Evolutionary conservation across 208 protist species (phyloP), one percentile per base, ranked within the genome.

Genomic region (Zelonia costaricensis): DNA sequence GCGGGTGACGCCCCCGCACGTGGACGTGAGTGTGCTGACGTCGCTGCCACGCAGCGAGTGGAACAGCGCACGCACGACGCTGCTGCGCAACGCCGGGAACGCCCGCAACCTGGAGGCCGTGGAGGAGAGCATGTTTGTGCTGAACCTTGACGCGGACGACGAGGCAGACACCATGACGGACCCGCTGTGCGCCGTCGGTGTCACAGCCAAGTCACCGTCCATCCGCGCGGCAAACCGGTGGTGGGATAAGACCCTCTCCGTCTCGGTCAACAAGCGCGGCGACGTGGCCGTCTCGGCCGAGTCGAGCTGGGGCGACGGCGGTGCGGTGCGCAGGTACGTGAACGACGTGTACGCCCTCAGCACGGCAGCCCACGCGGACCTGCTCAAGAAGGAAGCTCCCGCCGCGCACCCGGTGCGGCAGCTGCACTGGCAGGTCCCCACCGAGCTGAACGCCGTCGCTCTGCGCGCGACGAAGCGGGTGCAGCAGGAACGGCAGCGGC

Each of bases 171-270:
- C 44, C n/a, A 49, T 61, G 23, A 33, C 63, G 27, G 77, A 69
- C 46, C 73, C 78, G 27, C 71, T 76, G 33, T 76, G 74, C 28
- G 73, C 68, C 5, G 70, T 62, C 16, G 69, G 66, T 0, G 61
- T 54, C 35, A 60, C 53, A 22, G 52, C 76, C 16, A 74, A 72
- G 31, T 51, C 77, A 49, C 69, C 76, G 10, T 69, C 70, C 12
- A 59, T 71, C 9, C 79, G 54, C 35, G 20, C 45, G 16, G 67
- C 52, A 23, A 93, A 92, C 49, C 82, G 87, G 7, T 95, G 92
- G 92, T 94, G 85, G 84, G 92, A 97, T 63, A 97, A 97, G 73
- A 91, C 84, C 43, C 48, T 97, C 18, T 85, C 78, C n/a, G 75
- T 97, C 4, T 82, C 76, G 23, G 85, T 95, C 0, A 74, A 65